phyloP scores from a whole-genome alignment of 805 yeast species.

The Lachancea mirantina region DNA sequence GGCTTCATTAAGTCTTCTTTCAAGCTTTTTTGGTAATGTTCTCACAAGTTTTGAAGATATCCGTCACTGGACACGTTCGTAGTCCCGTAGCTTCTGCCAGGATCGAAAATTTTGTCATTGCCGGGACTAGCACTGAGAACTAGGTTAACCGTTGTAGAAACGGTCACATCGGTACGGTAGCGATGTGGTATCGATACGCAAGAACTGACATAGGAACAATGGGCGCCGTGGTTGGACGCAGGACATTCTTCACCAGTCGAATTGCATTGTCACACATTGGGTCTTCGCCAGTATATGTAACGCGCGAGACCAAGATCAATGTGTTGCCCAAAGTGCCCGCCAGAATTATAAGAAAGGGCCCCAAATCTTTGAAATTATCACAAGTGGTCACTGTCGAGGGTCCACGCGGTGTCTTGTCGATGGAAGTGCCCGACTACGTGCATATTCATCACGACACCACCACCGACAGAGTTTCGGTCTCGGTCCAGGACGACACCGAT shows the following conservation, averaged over 20 bases:
- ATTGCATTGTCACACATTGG: constrained; percentile 64
- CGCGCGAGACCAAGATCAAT: constrained; percentile 47
- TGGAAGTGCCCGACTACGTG: constrained; percentile 70
- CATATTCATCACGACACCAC: constrained; percentile 27
- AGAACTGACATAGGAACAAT: no score
- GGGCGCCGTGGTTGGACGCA: no score
- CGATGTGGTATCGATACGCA: no score
- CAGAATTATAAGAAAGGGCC: constrained; percentile 59
- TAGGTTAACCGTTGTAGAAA: no score
- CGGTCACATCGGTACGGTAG: no score
- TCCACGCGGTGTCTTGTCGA: constrained; percentile 62
- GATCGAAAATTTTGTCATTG: no score
- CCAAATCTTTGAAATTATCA: constrained; percentile 48
- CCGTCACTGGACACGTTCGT: no score
- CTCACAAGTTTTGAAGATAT: no score
- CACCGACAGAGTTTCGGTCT: constrained; percentile 40
- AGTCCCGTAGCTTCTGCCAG: no score
- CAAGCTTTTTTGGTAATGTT: no score
- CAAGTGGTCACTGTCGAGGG: constrained; percentile 59
- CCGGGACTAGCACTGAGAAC: no score
- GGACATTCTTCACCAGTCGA: constrained; percentile 33
- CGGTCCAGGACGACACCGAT: constrained; percentile 48
- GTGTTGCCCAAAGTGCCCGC: constrained; percentile 44
- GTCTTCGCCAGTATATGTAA: constrained; percentile 61
- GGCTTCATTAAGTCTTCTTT: no score